phyloP scores from a whole-genome alignment of 495 filamentous ascomycete genomes.

The Copromyces sp. region DNA sequence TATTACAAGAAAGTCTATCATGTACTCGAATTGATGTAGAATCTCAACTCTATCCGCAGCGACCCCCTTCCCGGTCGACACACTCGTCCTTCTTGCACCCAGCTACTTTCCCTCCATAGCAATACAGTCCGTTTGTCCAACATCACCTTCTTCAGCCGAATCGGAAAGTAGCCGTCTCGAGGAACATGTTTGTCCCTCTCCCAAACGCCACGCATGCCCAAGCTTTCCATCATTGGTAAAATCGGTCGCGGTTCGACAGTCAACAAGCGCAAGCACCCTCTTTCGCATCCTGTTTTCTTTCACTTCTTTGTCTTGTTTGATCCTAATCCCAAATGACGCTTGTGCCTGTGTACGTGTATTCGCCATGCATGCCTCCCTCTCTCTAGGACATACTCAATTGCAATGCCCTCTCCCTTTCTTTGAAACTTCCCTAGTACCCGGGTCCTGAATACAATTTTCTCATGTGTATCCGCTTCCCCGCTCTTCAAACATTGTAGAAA shows the following conservation, averaged over 20 bases:
- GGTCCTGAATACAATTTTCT: not conserved
- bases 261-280: not conserved
- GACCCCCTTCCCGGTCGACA: not conserved
- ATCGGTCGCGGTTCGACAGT: not conserved
- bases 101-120: not conserved
- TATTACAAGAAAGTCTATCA: not conserved
- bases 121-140: not conserved
- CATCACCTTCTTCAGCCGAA: not conserved
- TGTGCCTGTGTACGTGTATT: not conserved
- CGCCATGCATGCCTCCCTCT: not conserved
- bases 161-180: not conserved
- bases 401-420: not conserved
- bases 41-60: not conserved
- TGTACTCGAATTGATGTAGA: not conserved
- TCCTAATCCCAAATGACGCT: not conserved
- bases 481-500: conserved; percentile 1
- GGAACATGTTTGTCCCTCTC: not conserved
- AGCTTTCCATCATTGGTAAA: not conserved
- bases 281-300: not conserved
- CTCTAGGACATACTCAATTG: not conserved
- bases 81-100: not conserved
- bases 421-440: not conserved
- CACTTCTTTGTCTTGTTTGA: not conserved
- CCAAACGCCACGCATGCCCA: not conserved
- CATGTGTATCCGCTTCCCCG: not conserved